Percentiles rank a stretch among this genome's conserved stretches.
These are phyloP conservation scores for Bolboschoenoplectus hybrid DNA, from an alignment of 202 grass and related monocot species.

Conservation along the genomic window DNA sequence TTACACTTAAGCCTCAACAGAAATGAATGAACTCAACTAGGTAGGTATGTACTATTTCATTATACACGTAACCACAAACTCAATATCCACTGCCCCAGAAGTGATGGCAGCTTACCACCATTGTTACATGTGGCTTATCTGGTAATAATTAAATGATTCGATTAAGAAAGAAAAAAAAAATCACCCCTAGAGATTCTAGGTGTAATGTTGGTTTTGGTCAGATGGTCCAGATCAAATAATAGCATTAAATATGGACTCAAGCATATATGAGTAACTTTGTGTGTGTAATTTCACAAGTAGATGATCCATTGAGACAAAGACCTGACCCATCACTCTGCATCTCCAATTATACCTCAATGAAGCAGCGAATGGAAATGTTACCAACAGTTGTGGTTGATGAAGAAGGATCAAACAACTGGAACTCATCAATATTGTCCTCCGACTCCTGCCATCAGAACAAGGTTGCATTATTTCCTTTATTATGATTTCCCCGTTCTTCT, in stretches of 20 bases:
- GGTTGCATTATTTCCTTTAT: conserved; percentile 23
- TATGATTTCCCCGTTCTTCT: not conserved
- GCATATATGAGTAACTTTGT: not conserved
- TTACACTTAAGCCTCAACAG: not conserved
- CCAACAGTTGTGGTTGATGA: conserved; percentile 65
- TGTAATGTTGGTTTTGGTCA: not conserved
- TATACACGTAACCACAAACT: not conserved
- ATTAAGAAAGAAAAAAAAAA: not conserved
- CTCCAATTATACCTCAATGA: conserved; percentile 69
- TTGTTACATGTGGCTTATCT: not conserved
- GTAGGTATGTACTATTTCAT: not conserved
- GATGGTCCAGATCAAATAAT: not conserved
- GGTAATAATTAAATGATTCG: not conserved
- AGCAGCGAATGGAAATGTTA: conserved; percentile 75
- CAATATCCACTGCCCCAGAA: not conserved
- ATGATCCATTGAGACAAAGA: not conserved
- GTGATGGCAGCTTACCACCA: not conserved
- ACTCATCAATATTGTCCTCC: conserved; percentile 64
- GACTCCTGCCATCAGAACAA: conserved; percentile 56
- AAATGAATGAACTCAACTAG: not conserved
- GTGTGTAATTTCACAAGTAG: not conserved
- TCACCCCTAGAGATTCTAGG: not conserved
- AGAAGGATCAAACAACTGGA: conserved; percentile 80
- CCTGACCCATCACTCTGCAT: conserved; percentile 1
- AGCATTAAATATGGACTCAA: not conserved